Evolutionary conservation across 352 stramenopile genomes (phyloP), one percentile per base, ranked within the genome.

Genomic region (Plasmopara halstedii): DNA sequence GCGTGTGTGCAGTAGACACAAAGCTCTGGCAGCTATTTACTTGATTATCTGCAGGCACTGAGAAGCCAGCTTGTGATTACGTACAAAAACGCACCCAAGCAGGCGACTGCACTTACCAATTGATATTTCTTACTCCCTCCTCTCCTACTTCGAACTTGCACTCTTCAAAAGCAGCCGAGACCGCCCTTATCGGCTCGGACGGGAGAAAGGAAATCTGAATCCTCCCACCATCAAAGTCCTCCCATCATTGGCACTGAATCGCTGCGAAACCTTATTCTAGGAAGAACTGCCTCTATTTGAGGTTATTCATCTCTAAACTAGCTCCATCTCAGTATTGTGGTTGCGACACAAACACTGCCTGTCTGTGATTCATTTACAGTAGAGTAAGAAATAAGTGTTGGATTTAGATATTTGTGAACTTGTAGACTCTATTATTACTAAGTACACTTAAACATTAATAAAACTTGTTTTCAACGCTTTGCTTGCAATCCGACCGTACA

Each of bases 121-220:
- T 9, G 26, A 37, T 40, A 5, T 47, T 25, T 21, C 38, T 25
- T 34, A 14, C 27, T 31, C 39, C 46, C 34, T 51, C 14, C 38
- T 33, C 15, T n/a, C 18, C 46, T 29, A 23, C 4, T 18, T 29
- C 15, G 6, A 17, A 20, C 23, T 52, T 20, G 17, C 31, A 53
- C 36, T 29, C 37, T 44, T 27, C 14, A 6, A 47, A 26, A 13
- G 21, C 42, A 17, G 37, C 23, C 29, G 13, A 35, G 4, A 40
- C 25, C 29, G 31, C 34, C 23, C 31, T 26, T 38, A 49, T 58
- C 36, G 53, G 54, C 37, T 55, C 42, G 42, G 19, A 44, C 55
- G 38, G 14, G 42, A 58, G 39, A 63, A 56, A 49, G 49, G 38
- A 39, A 50, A 40, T 54, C 48, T 62, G 53, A 42, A 13, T 19